Percentiles rank a stretch among this genome's conserved stretches.
Conservation (phyloP, 345 rosid genomes). For the Salix suchowensis region DNA sequence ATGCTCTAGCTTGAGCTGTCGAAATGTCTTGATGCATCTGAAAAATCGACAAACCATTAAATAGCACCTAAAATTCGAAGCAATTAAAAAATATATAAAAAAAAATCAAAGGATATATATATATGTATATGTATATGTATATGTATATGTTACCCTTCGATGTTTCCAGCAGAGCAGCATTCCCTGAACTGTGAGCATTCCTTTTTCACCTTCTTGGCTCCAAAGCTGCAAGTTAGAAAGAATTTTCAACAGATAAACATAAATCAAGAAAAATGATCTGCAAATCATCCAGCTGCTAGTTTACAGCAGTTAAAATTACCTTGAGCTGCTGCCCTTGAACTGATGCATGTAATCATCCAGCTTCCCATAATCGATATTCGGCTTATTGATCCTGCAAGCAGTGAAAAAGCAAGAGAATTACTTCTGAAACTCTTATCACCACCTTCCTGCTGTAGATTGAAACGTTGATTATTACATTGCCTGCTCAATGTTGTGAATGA, state of each 20-base stretch:
- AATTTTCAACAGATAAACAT: not conserved
- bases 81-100: not conserved
- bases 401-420: not conserved
- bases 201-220: constrained; percentile 33
- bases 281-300: not conserved
- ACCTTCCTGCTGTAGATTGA: not conserved
- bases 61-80: not conserved
- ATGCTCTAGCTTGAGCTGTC: constrained; percentile 39
- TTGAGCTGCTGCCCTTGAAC: constrained; percentile 48
- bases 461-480: constrained; percentile 35
- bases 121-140: no score
- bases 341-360: constrained; percentile 47
- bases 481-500: constrained; percentile 55
- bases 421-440: not conserved
- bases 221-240: constrained; percentile 26
- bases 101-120: not conserved
- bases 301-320: constrained; percentile 11
- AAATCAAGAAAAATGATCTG: not conserved
- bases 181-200: constrained; percentile 25
- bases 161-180: constrained; percentile 23
- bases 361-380: constrained; percentile 25
- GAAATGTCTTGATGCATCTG: constrained; percentile 35
- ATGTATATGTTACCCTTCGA: constrained; percentile 26
- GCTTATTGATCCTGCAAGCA: constrained; percentile 19
- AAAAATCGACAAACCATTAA: not conserved